phyloP scores from a whole-genome alignment of 768 basidiomycete species.

The Podaxis sp. region DNA sequence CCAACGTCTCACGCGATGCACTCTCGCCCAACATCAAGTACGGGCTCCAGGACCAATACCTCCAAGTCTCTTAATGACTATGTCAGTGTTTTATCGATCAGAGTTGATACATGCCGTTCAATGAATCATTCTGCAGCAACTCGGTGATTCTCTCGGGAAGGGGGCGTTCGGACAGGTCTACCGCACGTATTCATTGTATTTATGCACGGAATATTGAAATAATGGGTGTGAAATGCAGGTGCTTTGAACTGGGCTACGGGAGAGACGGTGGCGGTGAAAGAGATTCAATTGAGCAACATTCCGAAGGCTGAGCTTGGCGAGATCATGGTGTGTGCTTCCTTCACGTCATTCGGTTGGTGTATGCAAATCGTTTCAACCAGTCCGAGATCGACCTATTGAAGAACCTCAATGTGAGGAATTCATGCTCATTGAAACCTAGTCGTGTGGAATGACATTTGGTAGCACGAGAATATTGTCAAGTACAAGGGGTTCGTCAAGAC shows the following conservation, averaged over 20 bases:
- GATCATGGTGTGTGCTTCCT: slow-evolving; percentile 76
- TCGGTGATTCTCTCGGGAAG: slow-evolving; percentile 94
- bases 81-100: slow-evolving; percentile 33
- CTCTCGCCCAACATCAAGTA: slow-evolving; percentile 36
- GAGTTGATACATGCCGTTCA: slow-evolving; percentile 4
- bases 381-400: slow-evolving; percentile 97
- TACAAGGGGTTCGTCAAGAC: slow-evolving; percentile 99
- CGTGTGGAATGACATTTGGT: slow-evolving; percentile 9
- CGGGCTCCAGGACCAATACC: slow-evolving; percentile 34
- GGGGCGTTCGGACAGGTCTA: slow-evolving; percentile 98
- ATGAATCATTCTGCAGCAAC: slow-evolving; percentile 60
- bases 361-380: slow-evolving; percentile 39
- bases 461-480: slow-evolving; percentile 98
- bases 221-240: slow-evolving; percentile 39
- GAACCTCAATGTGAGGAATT: slow-evolving; percentile 78
- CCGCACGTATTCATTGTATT: slow-evolving; percentile 52
- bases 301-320: slow-evolving; percentile 91
- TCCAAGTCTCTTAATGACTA: slow-evolving; percentile 67
- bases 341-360: slow-evolving; percentile 11
- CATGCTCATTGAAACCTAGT: slow-evolving; percentile 6
- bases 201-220: not conserved
- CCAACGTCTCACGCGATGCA: slow-evolving; percentile 25
- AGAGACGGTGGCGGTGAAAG: slow-evolving; percentile 98
- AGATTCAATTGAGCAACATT: slow-evolving; percentile 92
- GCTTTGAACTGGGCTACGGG: slow-evolving; percentile 95